phyloP scores from a whole-genome alignment of 1,139 yeast species.

The Yamadazyma triangularis region DNA sequence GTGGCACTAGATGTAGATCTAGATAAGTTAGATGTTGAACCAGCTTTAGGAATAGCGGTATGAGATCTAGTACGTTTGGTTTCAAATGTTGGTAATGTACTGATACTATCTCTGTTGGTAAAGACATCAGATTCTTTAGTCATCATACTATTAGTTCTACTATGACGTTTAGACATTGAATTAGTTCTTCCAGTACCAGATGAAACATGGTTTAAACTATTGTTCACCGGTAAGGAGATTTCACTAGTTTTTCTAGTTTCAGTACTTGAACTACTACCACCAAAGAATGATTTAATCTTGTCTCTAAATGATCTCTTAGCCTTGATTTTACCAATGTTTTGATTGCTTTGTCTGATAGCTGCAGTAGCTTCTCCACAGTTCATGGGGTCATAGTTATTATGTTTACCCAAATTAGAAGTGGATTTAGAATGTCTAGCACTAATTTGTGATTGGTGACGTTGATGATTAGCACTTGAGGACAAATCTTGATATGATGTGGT shows the following conservation, averaged over 20 bases:
- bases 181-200: too few relatives aligned
- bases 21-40: conserved; percentile 7
- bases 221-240: conserved; percentile 12
- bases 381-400: conserved; percentile 15
- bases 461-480: conserved; percentile 3
- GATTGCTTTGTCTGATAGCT: conserved; percentile 10
- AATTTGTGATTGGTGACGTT: conserved; percentile 6
- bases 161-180: not conserved
- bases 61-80: conserved; percentile 2
- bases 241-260: conserved; percentile 1
- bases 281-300: conserved; percentile 24
- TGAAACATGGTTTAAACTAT: conserved; percentile 7
- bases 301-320: conserved; percentile 23
- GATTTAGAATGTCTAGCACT: conserved; percentile 13
- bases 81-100: not conserved
- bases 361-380: conserved; percentile 8
- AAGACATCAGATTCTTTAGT: conserved; percentile 1
- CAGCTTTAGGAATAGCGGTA: conserved; percentile 12
- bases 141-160: conserved; percentile 3
- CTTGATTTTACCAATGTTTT: conserved; percentile 9
- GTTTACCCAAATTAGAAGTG: conserved; percentile 13
- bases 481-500: conserved; percentile 14
- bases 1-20: conserved; percentile 1
- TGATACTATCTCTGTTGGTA: not conserved
- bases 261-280: conserved; percentile 4